Evolutionary conservation across 176 grass and related monocot species (phyloP).

Genomic region (Lolium perenne): DNA sequence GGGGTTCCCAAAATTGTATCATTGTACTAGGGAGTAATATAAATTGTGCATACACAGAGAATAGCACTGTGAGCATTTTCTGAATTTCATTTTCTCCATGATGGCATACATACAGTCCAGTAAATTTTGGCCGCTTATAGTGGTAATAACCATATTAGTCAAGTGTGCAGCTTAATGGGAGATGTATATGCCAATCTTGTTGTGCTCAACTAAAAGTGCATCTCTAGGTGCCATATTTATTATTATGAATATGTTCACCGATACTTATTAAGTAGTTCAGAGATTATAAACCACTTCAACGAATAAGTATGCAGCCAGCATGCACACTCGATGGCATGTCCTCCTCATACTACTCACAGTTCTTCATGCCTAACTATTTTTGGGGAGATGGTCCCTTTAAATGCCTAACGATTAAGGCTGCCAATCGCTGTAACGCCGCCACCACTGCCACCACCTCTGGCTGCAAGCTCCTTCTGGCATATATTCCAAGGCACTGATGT

Average conservation of each 20-base stretch:
- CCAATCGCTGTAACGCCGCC: not conserved
- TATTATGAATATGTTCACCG: not conserved
- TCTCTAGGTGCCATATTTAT: not conserved
- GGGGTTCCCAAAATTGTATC: not conserved
- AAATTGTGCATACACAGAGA: not conserved
- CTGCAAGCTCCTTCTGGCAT: not conserved
- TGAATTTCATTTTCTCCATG: not conserved
- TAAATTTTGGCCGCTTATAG: not conserved
- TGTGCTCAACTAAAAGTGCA: not conserved
- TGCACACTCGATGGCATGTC: not conserved
- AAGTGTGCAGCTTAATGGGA: not conserved
- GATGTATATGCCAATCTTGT: not conserved
- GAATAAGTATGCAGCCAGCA: not conserved
- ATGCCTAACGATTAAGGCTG: not conserved
- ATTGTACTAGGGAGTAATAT: not conserved
- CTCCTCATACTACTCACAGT: not conserved
- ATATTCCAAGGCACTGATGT: not conserved
- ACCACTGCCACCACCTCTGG: not conserved
- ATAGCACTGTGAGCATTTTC: not conserved
- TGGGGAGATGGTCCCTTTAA: not conserved
- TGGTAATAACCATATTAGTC: not conserved
- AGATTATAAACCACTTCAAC: not conserved
- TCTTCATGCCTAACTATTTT: slow-evolving; percentile 18
- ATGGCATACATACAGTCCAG: not conserved
- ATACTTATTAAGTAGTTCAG: slow-evolving; percentile 21